Percentiles rank a stretch among this genome's conserved stretches.
Evolutionary conservation across 768 basidiomycete species (phyloP).

Genomic region (Vararia minispora): DNA sequence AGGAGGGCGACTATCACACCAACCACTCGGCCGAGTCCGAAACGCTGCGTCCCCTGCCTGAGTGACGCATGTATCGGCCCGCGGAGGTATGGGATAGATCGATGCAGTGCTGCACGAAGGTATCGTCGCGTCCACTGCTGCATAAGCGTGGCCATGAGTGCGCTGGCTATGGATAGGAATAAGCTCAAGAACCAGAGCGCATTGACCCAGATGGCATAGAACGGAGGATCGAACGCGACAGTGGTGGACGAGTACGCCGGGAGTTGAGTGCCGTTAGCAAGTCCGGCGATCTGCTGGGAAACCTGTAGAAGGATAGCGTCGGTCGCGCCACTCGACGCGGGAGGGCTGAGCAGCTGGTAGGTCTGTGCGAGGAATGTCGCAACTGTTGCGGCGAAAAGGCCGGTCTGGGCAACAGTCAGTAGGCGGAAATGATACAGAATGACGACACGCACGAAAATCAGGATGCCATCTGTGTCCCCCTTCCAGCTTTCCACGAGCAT

Average conservation of each 20-base stretch:
- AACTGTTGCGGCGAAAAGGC: constrained; percentile 10
- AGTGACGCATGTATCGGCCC: constrained; percentile 3
- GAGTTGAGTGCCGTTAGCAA: not conserved
- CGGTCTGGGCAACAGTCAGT: too few species aligned
- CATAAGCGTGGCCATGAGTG: constrained; percentile 5
- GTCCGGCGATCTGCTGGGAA: not conserved
- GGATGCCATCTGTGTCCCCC: too few species aligned
- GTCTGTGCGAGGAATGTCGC: constrained; percentile 5
- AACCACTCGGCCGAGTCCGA: not conserved
- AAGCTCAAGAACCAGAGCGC: constrained; percentile 8
- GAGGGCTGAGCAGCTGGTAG: too few species aligned
- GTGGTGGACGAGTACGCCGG: too few species aligned
- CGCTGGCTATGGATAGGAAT: constrained; percentile 6
- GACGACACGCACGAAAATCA: too few species aligned
- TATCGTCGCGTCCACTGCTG: constrained; percentile 8
- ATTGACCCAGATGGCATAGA: constrained; percentile 4
- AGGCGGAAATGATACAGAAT: too few species aligned
- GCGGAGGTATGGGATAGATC: too few species aligned
- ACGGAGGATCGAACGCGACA: not conserved
- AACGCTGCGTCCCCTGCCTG: constrained; percentile 4
- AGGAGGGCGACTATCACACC: constrained; percentile 5
- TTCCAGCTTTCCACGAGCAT: too few species aligned
- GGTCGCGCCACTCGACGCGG: constrained; percentile 1
- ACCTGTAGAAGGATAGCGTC: constrained; percentile 4
- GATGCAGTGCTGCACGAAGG: too few species aligned